These are phyloP conservation scores for Suhomyces bolitotheri DNA, from an alignment of 1,139 yeast genomes.

Conservation along the genomic window DNA sequence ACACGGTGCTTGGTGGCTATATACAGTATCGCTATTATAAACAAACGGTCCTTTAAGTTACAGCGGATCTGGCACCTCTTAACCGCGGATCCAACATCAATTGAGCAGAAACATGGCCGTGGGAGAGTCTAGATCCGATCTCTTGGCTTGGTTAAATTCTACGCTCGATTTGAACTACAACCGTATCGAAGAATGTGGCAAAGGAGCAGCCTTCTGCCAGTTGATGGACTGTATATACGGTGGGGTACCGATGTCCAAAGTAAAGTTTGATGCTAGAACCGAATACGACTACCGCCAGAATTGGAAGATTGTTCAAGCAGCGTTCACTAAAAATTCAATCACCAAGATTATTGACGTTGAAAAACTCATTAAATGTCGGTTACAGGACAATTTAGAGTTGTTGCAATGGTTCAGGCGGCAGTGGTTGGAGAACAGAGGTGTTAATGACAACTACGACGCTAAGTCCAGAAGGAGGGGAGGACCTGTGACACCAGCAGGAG, in stretches of 20 bases:
- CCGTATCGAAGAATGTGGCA: slow-evolving; percentile 91
- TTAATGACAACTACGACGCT: slow-evolving; percentile 67
- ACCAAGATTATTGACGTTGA: slow-evolving; percentile 81
- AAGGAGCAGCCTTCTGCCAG: slow-evolving; percentile 94
- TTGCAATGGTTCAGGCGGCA: slow-evolving; percentile 86
- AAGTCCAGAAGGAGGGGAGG: slow-evolving; percentile 26
- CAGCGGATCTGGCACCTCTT: not conserved
- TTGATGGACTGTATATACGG: slow-evolving; percentile 81
- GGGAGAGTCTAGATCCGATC: slow-evolving; percentile 80
- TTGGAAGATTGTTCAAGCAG: slow-evolving; percentile 80
- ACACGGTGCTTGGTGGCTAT: slow-evolving; percentile 1
- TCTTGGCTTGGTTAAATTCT: slow-evolving; percentile 81
- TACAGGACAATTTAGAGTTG: slow-evolving; percentile 92
- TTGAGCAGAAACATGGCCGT: slow-evolving; percentile 25
- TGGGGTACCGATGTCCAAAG: slow-evolving; percentile 77
- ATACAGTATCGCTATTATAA: slow-evolving; percentile 7
- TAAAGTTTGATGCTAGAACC: slow-evolving; percentile 60
- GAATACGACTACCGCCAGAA: slow-evolving; percentile 82
- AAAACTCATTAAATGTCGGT: slow-evolving; percentile 75
- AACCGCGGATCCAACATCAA: not conserved
- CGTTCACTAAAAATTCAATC: slow-evolving; percentile 69
- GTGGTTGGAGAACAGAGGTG: slow-evolving; percentile 75
- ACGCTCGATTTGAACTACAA: slow-evolving; percentile 64
- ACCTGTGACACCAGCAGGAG: not conserved
- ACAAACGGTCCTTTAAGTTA: slow-evolving; percentile 3